phyloP scores from a whole-genome alignment of 805 yeast genomes.

The Kluyveromyces dobzhanskii region DNA sequence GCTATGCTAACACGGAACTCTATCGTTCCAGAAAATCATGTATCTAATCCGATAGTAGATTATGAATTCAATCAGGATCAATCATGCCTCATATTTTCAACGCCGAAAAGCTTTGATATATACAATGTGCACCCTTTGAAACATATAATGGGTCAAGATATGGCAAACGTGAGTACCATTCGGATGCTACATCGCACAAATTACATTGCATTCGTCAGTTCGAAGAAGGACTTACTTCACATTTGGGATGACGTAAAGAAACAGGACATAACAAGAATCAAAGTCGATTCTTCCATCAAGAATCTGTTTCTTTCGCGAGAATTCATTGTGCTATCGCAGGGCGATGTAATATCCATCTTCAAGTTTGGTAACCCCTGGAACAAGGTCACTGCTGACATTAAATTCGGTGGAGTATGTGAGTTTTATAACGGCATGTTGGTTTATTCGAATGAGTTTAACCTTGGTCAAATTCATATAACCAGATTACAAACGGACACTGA shows the following conservation, averaged over 20 bases:
- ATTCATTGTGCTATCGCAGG: conserved; percentile 62
- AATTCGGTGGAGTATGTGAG: conserved; percentile 18
- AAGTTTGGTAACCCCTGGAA: conserved; percentile 66
- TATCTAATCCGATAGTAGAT: background rate
- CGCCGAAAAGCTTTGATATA: conserved; percentile 73
- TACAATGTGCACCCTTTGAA: conserved; percentile 78
- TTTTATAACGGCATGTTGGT: conserved; percentile 20
- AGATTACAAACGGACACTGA: conserved; percentile 14
- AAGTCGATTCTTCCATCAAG: conserved; percentile 67
- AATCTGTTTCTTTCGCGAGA: conserved; percentile 69
- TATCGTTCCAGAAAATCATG: conserved; percentile 1
- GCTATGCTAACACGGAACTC: conserved; percentile 2
- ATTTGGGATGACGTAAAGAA: conserved; percentile 90
- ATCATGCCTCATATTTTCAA: conserved; percentile 80
- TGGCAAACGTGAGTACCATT: conserved; percentile 18
- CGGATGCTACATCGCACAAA: conserved; percentile 87
- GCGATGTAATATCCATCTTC: conserved; percentile 57
- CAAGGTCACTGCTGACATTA: conserved; percentile 24
- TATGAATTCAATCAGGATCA: conserved; percentile 72
- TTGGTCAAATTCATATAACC: conserved; percentile 27
- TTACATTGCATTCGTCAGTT: conserved; percentile 84
- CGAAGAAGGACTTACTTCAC: conserved; percentile 75
- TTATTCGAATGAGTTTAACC: conserved; percentile 17
- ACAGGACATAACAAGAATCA: conserved; percentile 61
- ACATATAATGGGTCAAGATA: conserved; percentile 4